Evolutionary conservation across 2,329 filamentous ascomycete species (phyloP).

Genomic region (Apiospora arundinis): DNA sequence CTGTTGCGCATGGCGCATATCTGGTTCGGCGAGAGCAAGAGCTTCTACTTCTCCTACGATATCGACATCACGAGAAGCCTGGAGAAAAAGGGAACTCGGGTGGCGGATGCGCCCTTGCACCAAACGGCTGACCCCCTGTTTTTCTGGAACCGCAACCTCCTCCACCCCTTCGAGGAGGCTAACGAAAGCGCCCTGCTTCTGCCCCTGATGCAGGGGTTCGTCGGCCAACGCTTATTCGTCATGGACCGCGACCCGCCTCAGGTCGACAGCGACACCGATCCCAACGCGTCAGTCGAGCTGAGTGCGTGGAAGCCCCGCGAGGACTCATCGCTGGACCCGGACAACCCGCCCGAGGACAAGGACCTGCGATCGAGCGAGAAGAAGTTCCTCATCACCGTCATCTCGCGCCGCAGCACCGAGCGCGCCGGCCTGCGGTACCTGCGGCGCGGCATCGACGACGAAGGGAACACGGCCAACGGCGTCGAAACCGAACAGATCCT

Average conservation of each 20-base stretch:
- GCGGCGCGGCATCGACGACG: conserved; percentile 87
- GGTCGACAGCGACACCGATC: conserved; percentile 47
- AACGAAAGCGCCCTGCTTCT: conserved; percentile 75
- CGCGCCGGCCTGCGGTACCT: conserved; percentile 89
- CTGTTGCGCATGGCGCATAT: conserved; percentile 83
- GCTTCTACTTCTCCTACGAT: conserved; percentile 96
- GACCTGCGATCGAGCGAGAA: conserved; percentile 54
- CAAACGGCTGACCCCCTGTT: conserved; percentile 77
- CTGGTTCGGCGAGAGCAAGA: conserved; percentile 80
- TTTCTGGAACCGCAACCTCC: conserved; percentile 89
- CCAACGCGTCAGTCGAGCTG: conserved; percentile 38
- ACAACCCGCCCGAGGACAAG: conserved; percentile 34
- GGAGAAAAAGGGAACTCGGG: conserved; percentile 44
- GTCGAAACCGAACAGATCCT: conserved; percentile 97
- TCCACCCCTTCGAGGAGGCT: conserved; percentile 75
- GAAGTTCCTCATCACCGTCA: conserved; percentile 80
- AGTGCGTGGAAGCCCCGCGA: conserved; percentile 30
- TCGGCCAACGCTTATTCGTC: conserved; percentile 84
- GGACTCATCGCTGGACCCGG: conserved; percentile 28
- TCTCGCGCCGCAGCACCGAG: conserved; percentile 87
- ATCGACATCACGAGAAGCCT: conserved; percentile 82
- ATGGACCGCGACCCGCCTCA: conserved; percentile 69
- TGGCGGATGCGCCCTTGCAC: conserved; percentile 66
- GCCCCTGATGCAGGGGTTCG: conserved; percentile 91
- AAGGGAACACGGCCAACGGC: conserved; percentile 85